phyloP scores from a whole-genome alignment of 495 filamentous ascomycete genomes.

The Cenococcum geophilum region DNA sequence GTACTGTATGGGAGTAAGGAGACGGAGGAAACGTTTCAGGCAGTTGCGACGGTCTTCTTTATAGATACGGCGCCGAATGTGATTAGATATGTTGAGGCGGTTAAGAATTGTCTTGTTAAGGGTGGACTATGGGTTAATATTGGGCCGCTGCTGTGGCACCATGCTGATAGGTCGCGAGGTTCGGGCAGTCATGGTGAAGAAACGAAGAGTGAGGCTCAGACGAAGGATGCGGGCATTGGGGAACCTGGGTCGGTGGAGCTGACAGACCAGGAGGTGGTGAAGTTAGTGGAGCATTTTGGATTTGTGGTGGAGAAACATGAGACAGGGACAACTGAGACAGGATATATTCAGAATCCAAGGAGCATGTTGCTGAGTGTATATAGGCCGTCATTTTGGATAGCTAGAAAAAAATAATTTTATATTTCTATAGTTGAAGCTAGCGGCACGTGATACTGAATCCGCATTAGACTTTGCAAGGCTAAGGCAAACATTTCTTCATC shows the following conservation, averaged over 20 bases:
- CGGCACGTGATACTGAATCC: no score
- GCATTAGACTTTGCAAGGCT: no score
- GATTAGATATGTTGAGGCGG: conserved; percentile 77
- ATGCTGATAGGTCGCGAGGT: neutral
- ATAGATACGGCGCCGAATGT: conserved; percentile 94
- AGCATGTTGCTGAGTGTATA: conserved; percentile 86
- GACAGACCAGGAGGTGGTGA: conserved; percentile 77
- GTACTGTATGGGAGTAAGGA: conserved; percentile 59
- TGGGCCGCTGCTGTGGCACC: conserved; percentile 85
- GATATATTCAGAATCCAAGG: conserved; percentile 76
- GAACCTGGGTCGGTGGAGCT: conserved; percentile 83
- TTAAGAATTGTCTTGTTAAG: conserved; percentile 67
- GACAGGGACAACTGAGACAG: conserved; percentile 48
- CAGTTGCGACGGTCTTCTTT: conserved; percentile 86
- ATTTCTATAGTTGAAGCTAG: no score
- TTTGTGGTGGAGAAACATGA: conserved; percentile 55
- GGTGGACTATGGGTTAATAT: conserved; percentile 84
- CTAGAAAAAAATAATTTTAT: conserved; percentile 50
- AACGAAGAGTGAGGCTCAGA: neutral
- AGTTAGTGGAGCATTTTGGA: conserved; percentile 65
- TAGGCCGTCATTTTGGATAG: conserved; percentile 72
- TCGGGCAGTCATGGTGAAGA: neutral
- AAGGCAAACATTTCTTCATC: no score
- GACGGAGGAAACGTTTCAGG: conserved; percentile 62
- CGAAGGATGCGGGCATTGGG: conserved; percentile 49